Percentiles rank a stretch among this genome's conserved stretches.
Evolutionary conservation across 768 basidiomycete species (phyloP).

Genomic region (Polyporus arcularius): DNA sequence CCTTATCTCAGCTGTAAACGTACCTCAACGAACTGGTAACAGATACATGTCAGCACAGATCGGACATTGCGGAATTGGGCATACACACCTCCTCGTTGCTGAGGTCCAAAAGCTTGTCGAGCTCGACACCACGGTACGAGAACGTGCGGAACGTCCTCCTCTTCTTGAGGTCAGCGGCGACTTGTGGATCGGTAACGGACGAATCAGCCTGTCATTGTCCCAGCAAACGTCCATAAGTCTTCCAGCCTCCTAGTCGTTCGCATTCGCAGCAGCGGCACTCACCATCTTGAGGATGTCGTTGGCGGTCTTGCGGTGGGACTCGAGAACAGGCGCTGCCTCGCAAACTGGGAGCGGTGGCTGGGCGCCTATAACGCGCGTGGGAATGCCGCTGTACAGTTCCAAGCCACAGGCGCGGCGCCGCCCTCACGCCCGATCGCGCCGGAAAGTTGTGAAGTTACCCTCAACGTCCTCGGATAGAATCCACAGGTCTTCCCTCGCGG

Average conservation of each 20-base stretch:
- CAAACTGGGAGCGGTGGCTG: slow-evolving; percentile 19
- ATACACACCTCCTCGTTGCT: slow-evolving; percentile 86
- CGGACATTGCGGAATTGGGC: neutral
- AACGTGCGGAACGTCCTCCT: slow-evolving; percentile 99
- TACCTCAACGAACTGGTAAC: slow-evolving; percentile 75
- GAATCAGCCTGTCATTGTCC: slow-evolving; percentile 66
- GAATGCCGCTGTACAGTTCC: slow-evolving; percentile 58
- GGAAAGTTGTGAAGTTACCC: slow-evolving; percentile 18
- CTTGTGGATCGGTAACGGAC: slow-evolving; percentile 83
- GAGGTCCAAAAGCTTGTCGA: slow-evolving; percentile 97
- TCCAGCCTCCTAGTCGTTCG: slow-evolving; percentile 14
- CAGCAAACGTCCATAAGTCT: slow-evolving; percentile 17
- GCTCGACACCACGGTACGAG: slow-evolving; percentile 97
- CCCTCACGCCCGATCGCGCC: slow-evolving; percentile 4
- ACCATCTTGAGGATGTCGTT: slow-evolving; percentile 34
- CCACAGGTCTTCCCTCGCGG: slow-evolving; percentile 91
- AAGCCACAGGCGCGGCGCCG: slow-evolving; percentile 24
- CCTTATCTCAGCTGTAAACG: slow-evolving; percentile 21
- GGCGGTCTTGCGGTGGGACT: slow-evolving; percentile 21
- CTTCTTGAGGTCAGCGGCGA: slow-evolving; percentile 98
- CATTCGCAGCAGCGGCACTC: slow-evolving; percentile 14
- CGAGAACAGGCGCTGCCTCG: slow-evolving; percentile 16
- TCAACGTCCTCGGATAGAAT: slow-evolving; percentile 73
- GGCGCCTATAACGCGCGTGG: slow-evolving; percentile 48
- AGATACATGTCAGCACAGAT: neutral